phyloP scores from a whole-genome alignment of 2,329 filamentous ascomycete species.

The Aureobasidium leucospermi region DNA sequence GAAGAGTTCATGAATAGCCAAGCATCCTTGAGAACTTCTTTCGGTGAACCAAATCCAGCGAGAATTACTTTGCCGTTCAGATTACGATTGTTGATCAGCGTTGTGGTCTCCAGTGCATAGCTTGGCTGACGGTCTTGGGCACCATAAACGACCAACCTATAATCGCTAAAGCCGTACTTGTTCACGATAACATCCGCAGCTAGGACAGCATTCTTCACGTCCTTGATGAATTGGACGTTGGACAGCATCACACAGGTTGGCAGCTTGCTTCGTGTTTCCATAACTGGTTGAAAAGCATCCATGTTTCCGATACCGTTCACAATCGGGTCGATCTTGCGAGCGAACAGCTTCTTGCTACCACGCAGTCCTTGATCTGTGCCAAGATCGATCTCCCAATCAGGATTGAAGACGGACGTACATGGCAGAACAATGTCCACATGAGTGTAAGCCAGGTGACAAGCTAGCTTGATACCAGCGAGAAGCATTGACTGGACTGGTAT shows the following conservation, averaged over 20 bases:
- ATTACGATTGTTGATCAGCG: slow-evolving; percentile 50
- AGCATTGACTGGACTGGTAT: slow-evolving; percentile 35
- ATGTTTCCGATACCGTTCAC: slow-evolving; percentile 60
- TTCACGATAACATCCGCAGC: slow-evolving; percentile 60
- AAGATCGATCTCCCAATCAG: slow-evolving; percentile 56
- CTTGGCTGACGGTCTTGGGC: slow-evolving; percentile 56
- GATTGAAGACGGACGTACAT: slow-evolving; percentile 55
- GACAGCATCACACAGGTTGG: slow-evolving; percentile 61
- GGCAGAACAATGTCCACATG: slow-evolving; percentile 56
- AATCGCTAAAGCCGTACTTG: slow-evolving; percentile 58
- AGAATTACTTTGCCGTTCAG: slow-evolving; percentile 45
- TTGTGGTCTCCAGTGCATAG: slow-evolving; percentile 53
- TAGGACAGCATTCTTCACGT: slow-evolving; percentile 57
- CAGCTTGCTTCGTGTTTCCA: slow-evolving; percentile 50
- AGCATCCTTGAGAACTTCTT: slow-evolving; percentile 35
- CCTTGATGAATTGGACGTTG: slow-evolving; percentile 53
- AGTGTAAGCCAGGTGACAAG: slow-evolving; percentile 34
- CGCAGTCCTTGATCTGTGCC: slow-evolving; percentile 51
- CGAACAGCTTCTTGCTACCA: slow-evolving; percentile 50
- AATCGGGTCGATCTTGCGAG: slow-evolving; percentile 55
- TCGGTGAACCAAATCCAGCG: slow-evolving; percentile 49
- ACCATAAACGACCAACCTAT: slow-evolving; percentile 56
- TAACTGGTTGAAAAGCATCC: slow-evolving; percentile 54
- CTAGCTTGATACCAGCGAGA: slow-evolving; percentile 33
- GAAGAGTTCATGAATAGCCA: slow-evolving; percentile 48